These are phyloP conservation scores for Chloris gayana DNA, from an alignment of 176 grass and related monocot genomes.

Conservation along the genomic window DNA sequence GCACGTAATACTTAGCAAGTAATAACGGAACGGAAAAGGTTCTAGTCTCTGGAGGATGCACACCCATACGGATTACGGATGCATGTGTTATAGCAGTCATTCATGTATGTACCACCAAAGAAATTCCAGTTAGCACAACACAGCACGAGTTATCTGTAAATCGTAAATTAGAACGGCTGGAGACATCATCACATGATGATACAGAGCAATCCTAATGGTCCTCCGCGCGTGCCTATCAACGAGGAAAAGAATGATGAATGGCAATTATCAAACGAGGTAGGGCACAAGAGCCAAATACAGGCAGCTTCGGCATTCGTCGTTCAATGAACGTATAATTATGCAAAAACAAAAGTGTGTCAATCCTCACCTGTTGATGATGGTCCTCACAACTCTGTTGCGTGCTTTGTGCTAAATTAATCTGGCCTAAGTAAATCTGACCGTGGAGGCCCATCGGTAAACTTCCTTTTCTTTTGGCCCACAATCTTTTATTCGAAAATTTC, in stretches of 20 bases:
- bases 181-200: conserved; percentile 42
- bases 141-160: neutral
- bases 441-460: neutral
- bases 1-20: no score
- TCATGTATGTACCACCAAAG: neutral
- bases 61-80: no score
- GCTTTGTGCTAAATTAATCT: neutral
- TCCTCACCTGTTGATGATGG: conserved; percentile 27
- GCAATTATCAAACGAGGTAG: conserved; percentile 22
- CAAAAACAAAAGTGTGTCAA: neutral
- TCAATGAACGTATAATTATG: conserved; percentile 19
- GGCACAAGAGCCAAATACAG: conserved; percentile 27
- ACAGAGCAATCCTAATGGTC: conserved; percentile 36
- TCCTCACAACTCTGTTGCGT: conserved; percentile 4
- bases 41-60: no score
- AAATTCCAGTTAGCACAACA: neutral
- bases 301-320: neutral
- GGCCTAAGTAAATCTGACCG: neutral
- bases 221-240: conserved; percentile 24
- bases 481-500: neutral
- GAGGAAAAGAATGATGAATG: conserved; percentile 12
- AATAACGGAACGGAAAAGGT: no score
- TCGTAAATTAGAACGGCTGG: neutral
- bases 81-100: no score
- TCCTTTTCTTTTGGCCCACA: conserved; percentile 10